Base-by-base conservation (phyloP, 108 stramenopile genomes). In the Nitzschia sp. region DNA sequence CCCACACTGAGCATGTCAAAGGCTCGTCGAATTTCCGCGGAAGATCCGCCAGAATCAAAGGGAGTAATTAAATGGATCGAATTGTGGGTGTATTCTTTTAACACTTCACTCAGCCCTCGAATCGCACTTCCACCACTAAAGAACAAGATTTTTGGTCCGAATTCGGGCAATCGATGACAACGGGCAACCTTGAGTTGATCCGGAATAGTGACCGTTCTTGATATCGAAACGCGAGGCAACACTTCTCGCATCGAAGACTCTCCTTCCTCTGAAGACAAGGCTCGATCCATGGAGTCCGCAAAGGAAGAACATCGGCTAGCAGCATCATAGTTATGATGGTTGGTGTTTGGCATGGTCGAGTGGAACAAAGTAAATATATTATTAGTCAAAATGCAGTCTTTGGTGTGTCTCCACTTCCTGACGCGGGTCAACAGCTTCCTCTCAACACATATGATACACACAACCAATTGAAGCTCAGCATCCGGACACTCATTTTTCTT, bases 11-110 rank as follows among this genome's bases (percentile, higher is more conserved):
- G 33, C 59, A 75, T 75, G 42, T 67, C 36, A 48, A 75, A 68
- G n/a, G 57, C 66, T 53, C 66, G 48, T 24, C 74, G 66, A 36
- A 75, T 67, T 68, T 75, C 74, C 5, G 74, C 74, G 1, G 74
- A 68, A 21, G 51, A 54, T 13, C 74, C 74, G 17, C 74, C 74
- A 33, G 74, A 75, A 62, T 75, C 74, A 55, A 75, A 75, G n/a
- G 74, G 74, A 29, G 74, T 75, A 23, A 75, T 75, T 19, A 75
- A 59, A 45, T 75, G 74, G 21, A 75, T 68, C n/a, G 54, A 57
- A 42, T 75, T 67, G 30, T 75, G 72, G 45, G 74, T 75, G 66
- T 75, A 75, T 11, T 68, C 28, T 49, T 58, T 75, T 11, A 75
- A 51, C 2, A 54, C 54, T 1, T 38, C 28, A 68, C 74, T 75